A percentile compares a stretch with the other conserved stretches of the same genome.
These are phyloP conservation scores for Phialemoniopsis sp. DNA, from an alignment of 2,329 filamentous ascomycete species.

Conservation along the genomic window DNA sequence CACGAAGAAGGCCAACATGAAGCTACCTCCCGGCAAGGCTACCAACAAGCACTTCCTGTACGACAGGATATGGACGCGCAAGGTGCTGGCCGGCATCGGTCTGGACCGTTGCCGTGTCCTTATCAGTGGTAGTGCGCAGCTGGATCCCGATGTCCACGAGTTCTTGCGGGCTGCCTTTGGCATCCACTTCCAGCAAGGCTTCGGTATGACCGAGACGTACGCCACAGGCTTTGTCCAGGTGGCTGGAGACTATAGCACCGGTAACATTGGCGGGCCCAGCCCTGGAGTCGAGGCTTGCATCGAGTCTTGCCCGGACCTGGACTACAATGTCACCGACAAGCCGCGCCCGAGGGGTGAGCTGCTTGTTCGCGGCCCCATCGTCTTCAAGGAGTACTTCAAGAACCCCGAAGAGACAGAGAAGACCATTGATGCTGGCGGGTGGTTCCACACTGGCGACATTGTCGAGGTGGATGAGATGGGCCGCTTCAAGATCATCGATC, in stretches of 20 bases:
- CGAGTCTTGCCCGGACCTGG: constrained; percentile 86
- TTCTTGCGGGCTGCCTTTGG: constrained; percentile 84
- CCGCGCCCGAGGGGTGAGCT: constrained; percentile 89
- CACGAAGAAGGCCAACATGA: constrained; percentile 76
- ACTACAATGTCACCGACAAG: constrained; percentile 84
- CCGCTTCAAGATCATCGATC: constrained; percentile 89
- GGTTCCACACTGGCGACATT: constrained; percentile 97
- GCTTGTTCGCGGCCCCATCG: constrained; percentile 71
- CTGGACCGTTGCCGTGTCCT: constrained; percentile 69
- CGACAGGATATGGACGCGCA: constrained; percentile 86
- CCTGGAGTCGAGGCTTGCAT: constrained; percentile 72
- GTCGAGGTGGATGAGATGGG: constrained; percentile 79
- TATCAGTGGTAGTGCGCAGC: constrained; percentile 84
- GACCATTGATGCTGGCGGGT: constrained; percentile 79
- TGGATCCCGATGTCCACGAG: constrained; percentile 82
- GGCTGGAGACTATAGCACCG: constrained; percentile 65
- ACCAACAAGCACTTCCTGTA: constrained; percentile 75
- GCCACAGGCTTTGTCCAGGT: constrained; percentile 70
- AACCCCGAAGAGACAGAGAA: constrained; percentile 85
- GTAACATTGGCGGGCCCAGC: constrained; percentile 76
- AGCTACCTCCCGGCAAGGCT: constrained; percentile 67
- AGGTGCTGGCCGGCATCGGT: constrained; percentile 79
- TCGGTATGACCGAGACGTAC: constrained; percentile 91
- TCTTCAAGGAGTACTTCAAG: constrained; percentile 87
- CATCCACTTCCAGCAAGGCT: constrained; percentile 79